Evolutionary conservation across 257 asterid species (phyloP), one percentile per base, ranked within the genome.

Genomic region (Solanum bulbocastanum): DNA sequence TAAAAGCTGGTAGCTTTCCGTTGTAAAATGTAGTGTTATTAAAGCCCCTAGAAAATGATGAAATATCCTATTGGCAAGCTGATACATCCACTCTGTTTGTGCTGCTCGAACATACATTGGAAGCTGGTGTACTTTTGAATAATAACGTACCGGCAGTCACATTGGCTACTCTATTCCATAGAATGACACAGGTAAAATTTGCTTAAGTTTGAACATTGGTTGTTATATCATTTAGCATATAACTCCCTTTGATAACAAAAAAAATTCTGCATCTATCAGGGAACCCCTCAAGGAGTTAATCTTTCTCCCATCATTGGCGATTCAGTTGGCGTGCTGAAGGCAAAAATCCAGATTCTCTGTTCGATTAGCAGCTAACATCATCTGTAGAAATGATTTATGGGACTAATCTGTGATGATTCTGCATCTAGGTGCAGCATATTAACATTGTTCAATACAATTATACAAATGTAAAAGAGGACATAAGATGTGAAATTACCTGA

Each of bases 271-370:
- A 96, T 98, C 89, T 96, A 93, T 89, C 97, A 98, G 6, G 93
- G 99, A 73, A 88, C 95, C 22, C 99, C 98, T 75, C 96, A 92
- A 49, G 95, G 95, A 10, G 95, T 93, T 83, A 91, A 94, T 92
- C 94, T 96, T 89, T 93, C 99, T 83, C 88, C 93, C 65, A 89
- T 94, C 86, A 91, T 82, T 86, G 98, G 91, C 86, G 97, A 94
- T 85, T 87, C 95, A 49, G 89, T 93, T 62, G 92, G 95, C 86
- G 74, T 90, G 71, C 89, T 88, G 98, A 95, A 91, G 98, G 97
- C 86, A 96, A 95, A 86, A 95, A 95, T 94, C 99, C 98, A 52
- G 97, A 98, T 30, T 91, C 94, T 86, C 94, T 96, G 60, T 95
- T 96, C 89, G 92, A 56, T 39, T 46, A 86, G 72, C 88, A 72